Evolutionary conservation across 495 filamentous ascomycete genomes (phyloP).

Genomic region (Penicillium simplicissimum): DNA sequence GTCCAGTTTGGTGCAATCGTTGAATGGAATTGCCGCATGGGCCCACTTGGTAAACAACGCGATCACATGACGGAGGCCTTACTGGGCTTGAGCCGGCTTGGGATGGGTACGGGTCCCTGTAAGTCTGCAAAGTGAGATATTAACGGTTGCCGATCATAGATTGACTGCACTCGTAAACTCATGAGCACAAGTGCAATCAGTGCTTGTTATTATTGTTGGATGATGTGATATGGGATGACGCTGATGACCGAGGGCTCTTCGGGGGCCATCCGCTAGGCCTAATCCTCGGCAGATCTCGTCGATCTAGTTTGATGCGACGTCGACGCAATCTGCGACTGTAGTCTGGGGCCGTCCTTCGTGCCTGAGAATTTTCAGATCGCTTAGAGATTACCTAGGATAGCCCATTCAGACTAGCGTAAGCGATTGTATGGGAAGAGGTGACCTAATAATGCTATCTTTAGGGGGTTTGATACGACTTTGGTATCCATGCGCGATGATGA

Average conservation of each 20-base stretch:
- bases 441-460: neutral
- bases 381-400: neutral
- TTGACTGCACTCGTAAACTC: neutral
- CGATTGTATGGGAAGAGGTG: neutral
- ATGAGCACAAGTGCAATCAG: neutral
- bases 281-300: constrained; percentile 17
- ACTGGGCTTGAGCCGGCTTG: neutral
- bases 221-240: neutral
- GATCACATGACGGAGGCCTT: constrained; percentile 12
- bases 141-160: neutral
- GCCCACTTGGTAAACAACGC: constrained; percentile 15
- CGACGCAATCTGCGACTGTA: constrained; percentile 3
- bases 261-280: neutral
- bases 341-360: neutral
- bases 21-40: neutral
- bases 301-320: constrained; percentile 22
- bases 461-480: neutral
- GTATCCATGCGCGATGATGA: neutral
- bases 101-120: neutral
- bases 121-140: no score
- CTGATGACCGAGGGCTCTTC: neutral
- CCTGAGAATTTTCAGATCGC: neutral
- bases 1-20: neutral
- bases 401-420: neutral
- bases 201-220: neutral